A percentile compares a stretch with the other conserved stretches of the same genome.
These are phyloP conservation scores for Prunus persica DNA, from an alignment of 306 rosid species.

Conservation along the genomic window DNA sequence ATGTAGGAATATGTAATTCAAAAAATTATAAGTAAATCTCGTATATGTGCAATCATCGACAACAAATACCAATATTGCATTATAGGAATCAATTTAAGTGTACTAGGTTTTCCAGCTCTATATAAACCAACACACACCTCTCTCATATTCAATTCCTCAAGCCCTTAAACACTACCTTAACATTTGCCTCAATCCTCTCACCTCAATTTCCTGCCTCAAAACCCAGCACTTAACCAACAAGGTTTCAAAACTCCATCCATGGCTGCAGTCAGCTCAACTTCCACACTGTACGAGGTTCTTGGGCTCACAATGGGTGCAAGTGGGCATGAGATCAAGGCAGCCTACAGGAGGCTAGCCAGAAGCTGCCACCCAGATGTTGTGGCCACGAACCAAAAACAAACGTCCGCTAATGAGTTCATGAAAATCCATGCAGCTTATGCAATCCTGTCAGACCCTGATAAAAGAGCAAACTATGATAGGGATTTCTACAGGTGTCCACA, in stretches of 20 bases:
- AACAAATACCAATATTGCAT: too few species aligned
- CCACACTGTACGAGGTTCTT: conserved; percentile 63
- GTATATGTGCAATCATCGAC: too few species aligned
- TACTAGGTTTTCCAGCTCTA: not conserved
- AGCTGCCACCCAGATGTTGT: conserved; percentile 70
- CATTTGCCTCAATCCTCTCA: not conserved
- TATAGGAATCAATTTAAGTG: too few species aligned
- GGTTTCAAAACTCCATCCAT: not conserved
- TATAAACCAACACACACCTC: conserved; percentile 14
- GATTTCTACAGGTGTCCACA: conserved; percentile 15
- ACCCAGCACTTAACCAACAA: not conserved
- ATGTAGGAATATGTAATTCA: too few species aligned
- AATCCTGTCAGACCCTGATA: conserved; percentile 65
- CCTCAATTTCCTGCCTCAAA: not conserved
- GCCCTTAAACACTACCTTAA: not conserved
- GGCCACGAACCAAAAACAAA: conserved; percentile 51
- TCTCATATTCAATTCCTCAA: not conserved
- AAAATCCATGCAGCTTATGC: conserved; percentile 60
- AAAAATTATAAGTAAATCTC: not conserved
- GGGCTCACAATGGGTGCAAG: conserved; percentile 59
- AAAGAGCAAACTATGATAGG: conserved; percentile 56
- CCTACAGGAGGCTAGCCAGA: conserved; percentile 68
- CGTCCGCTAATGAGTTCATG: conserved; percentile 54
- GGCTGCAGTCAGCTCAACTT: conserved; percentile 32
- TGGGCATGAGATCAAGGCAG: conserved; percentile 50